Percentiles rank a stretch among this genome's conserved stretches.
These are phyloP conservation scores for Avicennia marina DNA, from an alignment of 257 asterid genomes.

Conservation along the genomic window DNA sequence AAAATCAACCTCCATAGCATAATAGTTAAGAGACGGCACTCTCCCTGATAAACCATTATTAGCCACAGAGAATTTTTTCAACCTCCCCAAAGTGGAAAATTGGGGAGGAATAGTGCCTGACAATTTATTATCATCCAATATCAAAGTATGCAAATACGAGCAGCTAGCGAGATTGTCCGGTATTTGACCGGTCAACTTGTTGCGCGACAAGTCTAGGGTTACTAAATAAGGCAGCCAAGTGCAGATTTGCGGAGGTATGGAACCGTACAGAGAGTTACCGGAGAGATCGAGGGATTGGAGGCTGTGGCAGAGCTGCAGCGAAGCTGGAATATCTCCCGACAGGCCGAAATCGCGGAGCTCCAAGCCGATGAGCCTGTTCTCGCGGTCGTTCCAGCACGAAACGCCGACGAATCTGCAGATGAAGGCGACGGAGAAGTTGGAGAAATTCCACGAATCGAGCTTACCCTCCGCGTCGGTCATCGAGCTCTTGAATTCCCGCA, in stretches of 20 bases:
- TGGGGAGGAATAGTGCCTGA: slow-evolving; percentile 62
- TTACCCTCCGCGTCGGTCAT: slow-evolving; percentile 40
- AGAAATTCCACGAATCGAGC: slow-evolving; percentile 46
- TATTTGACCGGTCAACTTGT: slow-evolving; percentile 56
- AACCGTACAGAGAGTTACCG: slow-evolving; percentile 69
- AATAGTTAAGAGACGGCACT: slow-evolving; percentile 48
- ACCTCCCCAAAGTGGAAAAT: slow-evolving; percentile 57
- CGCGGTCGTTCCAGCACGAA: slow-evolving; percentile 67
- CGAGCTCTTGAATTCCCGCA: slow-evolving; percentile 37
- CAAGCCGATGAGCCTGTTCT: slow-evolving; percentile 42
- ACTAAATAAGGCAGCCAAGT: slow-evolving; percentile 77
- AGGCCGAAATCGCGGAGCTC: slow-evolving; percentile 38
- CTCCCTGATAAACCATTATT: slow-evolving; percentile 62
- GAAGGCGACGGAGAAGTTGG: slow-evolving; percentile 39
- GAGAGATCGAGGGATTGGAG: slow-evolving; percentile 64
- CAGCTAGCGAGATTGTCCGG: slow-evolving; percentile 70
- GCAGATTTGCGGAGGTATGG: slow-evolving; percentile 69
- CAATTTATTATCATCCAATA: slow-evolving; percentile 48
- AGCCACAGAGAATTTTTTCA: slow-evolving; percentile 52
- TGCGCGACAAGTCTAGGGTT: slow-evolving; percentile 61
- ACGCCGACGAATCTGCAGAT: slow-evolving; percentile 53
- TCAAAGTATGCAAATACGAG: slow-evolving; percentile 49
- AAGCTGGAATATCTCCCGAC: slow-evolving; percentile 41
- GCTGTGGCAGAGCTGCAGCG: slow-evolving; percentile 49
- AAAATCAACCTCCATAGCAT: slow-evolving; percentile 28